phyloP scores from a whole-genome alignment of 139 green algal genomes.

The Chlamydomonas sphaeroides region DNA sequence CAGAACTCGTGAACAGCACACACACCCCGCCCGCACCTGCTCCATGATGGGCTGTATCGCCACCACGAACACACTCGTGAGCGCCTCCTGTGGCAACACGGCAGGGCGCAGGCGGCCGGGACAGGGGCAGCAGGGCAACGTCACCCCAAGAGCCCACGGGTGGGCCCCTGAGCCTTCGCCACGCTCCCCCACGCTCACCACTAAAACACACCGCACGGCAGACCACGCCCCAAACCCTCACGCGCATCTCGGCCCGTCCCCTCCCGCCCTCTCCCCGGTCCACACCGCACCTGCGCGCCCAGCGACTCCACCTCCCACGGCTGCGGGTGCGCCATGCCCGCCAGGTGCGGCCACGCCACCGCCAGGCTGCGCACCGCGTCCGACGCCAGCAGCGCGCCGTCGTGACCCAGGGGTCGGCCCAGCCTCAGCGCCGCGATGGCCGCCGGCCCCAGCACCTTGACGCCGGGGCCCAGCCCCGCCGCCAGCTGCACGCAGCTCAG shows the following conservation, averaged over 20 bases:
- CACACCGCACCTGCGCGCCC: not conserved
- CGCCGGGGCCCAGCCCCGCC: not conserved
- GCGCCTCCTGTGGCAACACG: constrained; percentile 35
- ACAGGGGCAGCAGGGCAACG: no score
- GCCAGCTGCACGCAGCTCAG: not conserved
- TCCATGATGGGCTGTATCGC: constrained; percentile 16
- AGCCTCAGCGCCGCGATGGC: not conserved
- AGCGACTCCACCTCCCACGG: constrained; percentile 20
- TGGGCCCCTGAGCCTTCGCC: no score
- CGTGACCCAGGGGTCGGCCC: not conserved
- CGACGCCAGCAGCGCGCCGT: not conserved
- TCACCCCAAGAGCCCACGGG: no score
- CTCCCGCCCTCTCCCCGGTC: no score
- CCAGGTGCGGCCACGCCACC: constrained; percentile 2
- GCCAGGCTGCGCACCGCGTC: not conserved
- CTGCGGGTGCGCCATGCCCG: constrained; percentile 15
- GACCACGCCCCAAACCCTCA: no score
- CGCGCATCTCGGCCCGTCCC: no score
- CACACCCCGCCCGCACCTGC: constrained; percentile 1
- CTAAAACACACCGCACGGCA: no score
- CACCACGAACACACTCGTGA: constrained; percentile 1
- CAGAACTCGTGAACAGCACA: no score
- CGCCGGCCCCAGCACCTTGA: not conserved
- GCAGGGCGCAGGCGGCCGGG: no score
- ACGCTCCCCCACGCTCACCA: no score